Conservation (phyloP, 306 rosid genomes). For the Gillenia trifoliata region DNA sequence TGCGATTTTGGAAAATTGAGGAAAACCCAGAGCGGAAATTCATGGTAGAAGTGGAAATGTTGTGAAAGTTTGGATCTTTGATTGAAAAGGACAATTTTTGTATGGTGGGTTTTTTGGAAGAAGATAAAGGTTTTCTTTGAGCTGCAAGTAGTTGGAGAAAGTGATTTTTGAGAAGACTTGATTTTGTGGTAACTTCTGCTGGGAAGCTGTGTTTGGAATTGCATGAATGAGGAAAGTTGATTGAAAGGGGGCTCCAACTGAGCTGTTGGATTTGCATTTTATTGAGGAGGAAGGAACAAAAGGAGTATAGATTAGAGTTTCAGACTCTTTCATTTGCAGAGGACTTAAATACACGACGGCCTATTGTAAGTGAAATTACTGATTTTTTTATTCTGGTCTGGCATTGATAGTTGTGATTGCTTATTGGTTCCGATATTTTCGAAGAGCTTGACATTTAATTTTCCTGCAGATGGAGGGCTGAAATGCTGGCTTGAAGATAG, state of each 20-base stretch:
- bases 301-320: too few relatives aligned
- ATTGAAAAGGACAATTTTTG: conserved; percentile 22
- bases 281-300: conserved; percentile 8
- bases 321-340: too few relatives aligned
- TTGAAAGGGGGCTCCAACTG: conserved; percentile 5
- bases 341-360: conserved; percentile 18
- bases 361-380: conserved; percentile 3
- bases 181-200: neutral
- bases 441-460: conserved; percentile 10
- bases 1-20: conserved; percentile 18
- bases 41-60: conserved; percentile 10
- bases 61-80: conserved; percentile 25
- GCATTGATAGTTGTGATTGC: neutral
- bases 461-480: conserved; percentile 23
- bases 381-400: neutral
- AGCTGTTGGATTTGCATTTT: conserved; percentile 12
- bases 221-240: conserved; percentile 23
- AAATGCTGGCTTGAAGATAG: conserved; percentile 27
- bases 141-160: conserved; percentile 22
- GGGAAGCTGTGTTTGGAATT: conserved; percentile 15
- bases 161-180: conserved; percentile 11
- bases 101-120: conserved; percentile 10
- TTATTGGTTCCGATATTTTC: conserved; percentile 10
- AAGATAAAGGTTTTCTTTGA: conserved; percentile 19
- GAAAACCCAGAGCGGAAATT: conserved; percentile 2